These are phyloP conservation scores for Penicillium paxilli DNA, from an alignment of 495 filamentous ascomycete genomes.

Conservation along the genomic window DNA sequence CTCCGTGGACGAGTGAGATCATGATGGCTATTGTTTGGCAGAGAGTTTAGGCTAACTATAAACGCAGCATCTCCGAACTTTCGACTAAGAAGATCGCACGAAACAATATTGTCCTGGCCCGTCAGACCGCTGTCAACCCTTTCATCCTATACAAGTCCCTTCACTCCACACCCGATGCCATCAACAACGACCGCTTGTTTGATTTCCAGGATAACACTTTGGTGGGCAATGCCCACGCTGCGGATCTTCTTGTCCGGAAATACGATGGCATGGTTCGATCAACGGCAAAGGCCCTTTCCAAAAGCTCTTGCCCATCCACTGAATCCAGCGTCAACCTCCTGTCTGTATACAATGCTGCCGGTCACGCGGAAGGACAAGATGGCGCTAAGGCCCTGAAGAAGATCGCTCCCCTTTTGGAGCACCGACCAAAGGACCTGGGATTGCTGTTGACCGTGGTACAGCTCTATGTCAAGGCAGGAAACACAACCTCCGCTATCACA, in stretches of 20 bases:
- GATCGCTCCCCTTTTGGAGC: conserved; percentile 72
- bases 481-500: conserved; percentile 71
- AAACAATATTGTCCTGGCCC: conserved; percentile 70
- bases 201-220: conserved; percentile 71
- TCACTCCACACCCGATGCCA: conserved; percentile 55
- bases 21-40: neutral
- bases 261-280: conserved; percentile 68
- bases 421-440: conserved; percentile 79
- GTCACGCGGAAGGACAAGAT: conserved; percentile 61
- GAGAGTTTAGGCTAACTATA: neutral
- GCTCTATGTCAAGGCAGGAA: conserved; percentile 73
- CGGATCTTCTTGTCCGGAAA: conserved; percentile 80
- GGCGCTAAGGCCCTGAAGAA: conserved; percentile 70
- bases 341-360: conserved; percentile 80
- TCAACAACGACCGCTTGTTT: conserved; percentile 72
- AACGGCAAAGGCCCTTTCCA: conserved; percentile 58
- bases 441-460: conserved; percentile 81
- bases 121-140: conserved; percentile 64
- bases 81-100: conserved; percentile 77
- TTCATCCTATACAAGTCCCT: conserved; percentile 72
- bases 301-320: conserved; percentile 52
- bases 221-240: conserved; percentile 64
- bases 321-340: conserved; percentile 61
- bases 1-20: conserved; percentile 58
- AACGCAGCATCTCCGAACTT: conserved; percentile 67